phyloP scores from a whole-genome alignment of 495 filamentous ascomycete species.

The Thermochaetoides thermophila region DNA sequence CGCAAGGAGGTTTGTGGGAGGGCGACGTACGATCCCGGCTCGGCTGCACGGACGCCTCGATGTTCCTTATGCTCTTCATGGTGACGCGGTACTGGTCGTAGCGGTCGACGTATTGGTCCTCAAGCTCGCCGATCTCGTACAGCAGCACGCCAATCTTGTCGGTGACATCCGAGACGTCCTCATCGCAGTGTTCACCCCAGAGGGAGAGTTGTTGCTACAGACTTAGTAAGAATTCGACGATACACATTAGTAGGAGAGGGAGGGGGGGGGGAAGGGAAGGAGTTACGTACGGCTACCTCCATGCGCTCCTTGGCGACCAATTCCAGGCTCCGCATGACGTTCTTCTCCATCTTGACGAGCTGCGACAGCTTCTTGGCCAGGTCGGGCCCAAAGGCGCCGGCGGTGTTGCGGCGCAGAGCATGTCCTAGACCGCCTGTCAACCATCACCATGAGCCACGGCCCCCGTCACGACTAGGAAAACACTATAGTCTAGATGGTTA shows the following conservation, averaged over 20 bases:
- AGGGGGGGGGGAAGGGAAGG: background rate
- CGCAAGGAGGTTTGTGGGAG: no score
- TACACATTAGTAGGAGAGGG: slow-evolving; percentile 14
- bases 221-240: no score
- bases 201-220: slow-evolving; percentile 89
- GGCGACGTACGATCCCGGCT: slow-evolving; percentile 95
- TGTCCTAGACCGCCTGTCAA: slow-evolving; percentile 50
- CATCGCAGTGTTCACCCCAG: slow-evolving; percentile 93
- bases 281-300: slow-evolving; percentile 76
- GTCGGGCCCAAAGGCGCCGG: slow-evolving; percentile 90
- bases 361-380: slow-evolving; percentile 93
- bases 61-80: slow-evolving; percentile 98
- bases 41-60: slow-evolving; percentile 94
- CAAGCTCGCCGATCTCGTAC: slow-evolving; percentile 96
- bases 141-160: slow-evolving; percentile 96
- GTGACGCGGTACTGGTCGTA: slow-evolving; percentile 99
- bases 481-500: no score
- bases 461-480: no score
- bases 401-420: slow-evolving; percentile 79
- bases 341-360: slow-evolving; percentile 99
- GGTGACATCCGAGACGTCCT: slow-evolving; percentile 96
- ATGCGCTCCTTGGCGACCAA: slow-evolving; percentile 88
- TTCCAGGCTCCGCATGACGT: slow-evolving; percentile 97
- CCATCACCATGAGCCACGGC: slow-evolving; percentile 3
- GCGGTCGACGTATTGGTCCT: slow-evolving; percentile 93